Base-by-base conservation (phyloP, 2,329 filamentous ascomycete species). In the Claviceps fusiformis region DNA sequence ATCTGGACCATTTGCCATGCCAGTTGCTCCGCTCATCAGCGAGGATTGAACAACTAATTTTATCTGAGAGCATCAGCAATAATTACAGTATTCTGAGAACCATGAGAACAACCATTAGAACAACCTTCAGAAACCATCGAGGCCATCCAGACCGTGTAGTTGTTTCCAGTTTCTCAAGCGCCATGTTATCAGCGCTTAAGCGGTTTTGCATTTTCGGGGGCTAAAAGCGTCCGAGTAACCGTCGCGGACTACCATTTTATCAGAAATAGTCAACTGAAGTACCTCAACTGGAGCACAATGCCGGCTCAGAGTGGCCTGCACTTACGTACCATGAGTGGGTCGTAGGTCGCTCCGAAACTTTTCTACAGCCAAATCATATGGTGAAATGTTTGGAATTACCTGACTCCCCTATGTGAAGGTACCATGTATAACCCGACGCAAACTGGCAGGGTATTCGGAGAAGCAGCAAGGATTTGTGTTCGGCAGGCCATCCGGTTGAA, bases 371-470 rank as follows among this genome's bases (percentile, higher is more conserved):
- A 24, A 24, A 24, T 24, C 3, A 24, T 24, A 24, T 24, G 24
- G 24, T 24, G 24, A 24, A 24, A 24, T 24, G 24, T 24, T 24
- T 24, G 24, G 24, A 24, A 24, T 24, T 24, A 24, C 24, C 24
- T 24, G 24, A 24, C 24, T 24, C 24, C 24, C 2, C 24, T 24
- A 24, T 24, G 3, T 24, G 24, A 3, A 24, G 24, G 24, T 24
- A 24, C 24, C 24, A 24, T 3, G 24, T 24, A 24, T 49, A 53
- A 15, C 37, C 27, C 48, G 52, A 51, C 54, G 47, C 50, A 60
- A 55, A 55, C 46, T 17, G 43, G 54, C 57, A 60, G 57, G 59
- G 59, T 58, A 45, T 59, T 60, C 59, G 57, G 57, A 58, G 56
- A 54, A 56, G 50, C 50, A 58, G 35, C 37, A 55, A 55, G 52